phyloP scores from a whole-genome alignment of 2,329 filamentous ascomycete genomes.

The Chaetomium olivaceum region DNA sequence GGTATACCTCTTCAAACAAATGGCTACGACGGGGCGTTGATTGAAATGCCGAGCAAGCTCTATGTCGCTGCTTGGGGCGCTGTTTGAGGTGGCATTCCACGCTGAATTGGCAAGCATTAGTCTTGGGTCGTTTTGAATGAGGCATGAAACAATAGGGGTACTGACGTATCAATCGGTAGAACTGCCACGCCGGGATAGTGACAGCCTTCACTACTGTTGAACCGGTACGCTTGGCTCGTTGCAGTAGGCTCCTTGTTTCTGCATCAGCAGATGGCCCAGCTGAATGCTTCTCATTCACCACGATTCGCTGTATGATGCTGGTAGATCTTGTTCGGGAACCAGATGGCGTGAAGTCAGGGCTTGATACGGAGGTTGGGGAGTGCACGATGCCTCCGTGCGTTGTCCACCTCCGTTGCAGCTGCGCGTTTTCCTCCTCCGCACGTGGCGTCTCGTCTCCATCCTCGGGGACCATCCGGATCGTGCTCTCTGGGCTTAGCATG shows the following conservation, averaged over 20 bases:
- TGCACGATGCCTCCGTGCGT: constrained; percentile 22
- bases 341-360: constrained; percentile 35
- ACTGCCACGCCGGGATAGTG: constrained; percentile 95
- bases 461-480: constrained; percentile 39
- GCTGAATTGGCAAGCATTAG: constrained; percentile 54
- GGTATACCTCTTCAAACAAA: constrained; percentile 88
- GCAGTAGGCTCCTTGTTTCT: constrained; percentile 45
- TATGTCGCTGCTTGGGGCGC: constrained; percentile 62
- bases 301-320: constrained; percentile 63
- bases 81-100: constrained; percentile 71
- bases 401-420: constrained; percentile 42
- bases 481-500: constrained; percentile 35
- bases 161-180: constrained; percentile 89
- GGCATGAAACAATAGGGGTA: constrained; percentile 35
- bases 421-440: constrained; percentile 31
- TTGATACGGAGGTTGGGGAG: constrained; percentile 27
- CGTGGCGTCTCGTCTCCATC: constrained; percentile 28
- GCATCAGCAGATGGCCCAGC: constrained; percentile 36
- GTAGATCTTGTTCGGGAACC: constrained; percentile 51
- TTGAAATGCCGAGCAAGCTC: constrained; percentile 90
- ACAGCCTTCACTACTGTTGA: constrained; percentile 72
- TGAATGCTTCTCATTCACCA: constrained; percentile 53
- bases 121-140: background rate
- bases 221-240: constrained; percentile 48
- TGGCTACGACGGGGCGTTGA: constrained; percentile 80